Base-by-base conservation (phyloP, 1,139 yeast species). In the Diutina sp. region DNA sequence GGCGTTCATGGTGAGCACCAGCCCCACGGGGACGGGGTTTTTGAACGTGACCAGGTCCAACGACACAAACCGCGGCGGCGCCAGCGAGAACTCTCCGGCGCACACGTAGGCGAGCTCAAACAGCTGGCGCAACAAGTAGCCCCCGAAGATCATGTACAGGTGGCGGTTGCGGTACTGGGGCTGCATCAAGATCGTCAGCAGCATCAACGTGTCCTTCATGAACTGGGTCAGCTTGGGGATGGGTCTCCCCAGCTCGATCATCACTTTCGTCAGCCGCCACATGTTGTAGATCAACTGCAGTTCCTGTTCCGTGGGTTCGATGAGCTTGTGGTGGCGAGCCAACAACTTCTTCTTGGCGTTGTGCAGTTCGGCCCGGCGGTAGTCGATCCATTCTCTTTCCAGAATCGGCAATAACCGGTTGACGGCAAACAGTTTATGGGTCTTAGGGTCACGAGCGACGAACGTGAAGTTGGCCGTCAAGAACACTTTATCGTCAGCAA, bases 131-230 rank as follows among this genome's bases (percentile, higher is more conserved):
- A 90, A 80, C 65, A 90, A 74, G 66, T 90, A 90, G 32, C 97
- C 97, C 62, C 97, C 97, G 68, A 90, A 90, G 56, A 90, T 88
- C 91, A 90, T 90, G 70, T 87, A 88, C 11, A 95, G 87, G 67
- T 90, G 97, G 67, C 96, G 82, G 73, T 90, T 90, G 70, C 97
- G 82, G 72, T 90, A 90, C 72, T 90, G 97, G 1, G 97, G 97
- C 72, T 90, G 97, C 95, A 90, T 91, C 70, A 90, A 84, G 63
- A 85, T 77, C 6, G 97, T 88, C 8, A 95, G 87, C 57, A 79
- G 74, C 58, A 87, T 78, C 55, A 71, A 71, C 1, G 97, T 85
- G 61, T 88, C 85, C 58, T 80, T 78, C 95, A 89, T 88, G 64
- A 79, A 81, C 21, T 50, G 41, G 3, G 53, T 50, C 44, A 30